phyloP scores from a whole-genome alignment of 176 grass and related monocot genomes.

The Zoysia pacifica region DNA sequence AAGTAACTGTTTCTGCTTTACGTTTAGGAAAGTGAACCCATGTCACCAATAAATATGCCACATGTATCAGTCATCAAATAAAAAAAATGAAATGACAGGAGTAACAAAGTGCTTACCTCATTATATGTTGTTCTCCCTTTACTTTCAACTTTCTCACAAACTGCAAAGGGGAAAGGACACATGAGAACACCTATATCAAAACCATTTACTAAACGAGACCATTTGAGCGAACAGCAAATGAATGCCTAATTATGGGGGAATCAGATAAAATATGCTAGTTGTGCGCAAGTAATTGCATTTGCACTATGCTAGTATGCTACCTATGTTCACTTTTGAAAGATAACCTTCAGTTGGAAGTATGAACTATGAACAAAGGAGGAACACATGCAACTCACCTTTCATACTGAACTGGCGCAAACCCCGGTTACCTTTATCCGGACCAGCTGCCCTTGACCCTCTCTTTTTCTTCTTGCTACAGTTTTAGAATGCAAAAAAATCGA shows the following conservation, averaged over 20 bases:
- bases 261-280: background rate
- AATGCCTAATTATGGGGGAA: background rate
- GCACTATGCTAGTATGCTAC: background rate
- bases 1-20: background rate
- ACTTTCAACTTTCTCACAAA: constrained; percentile 99
- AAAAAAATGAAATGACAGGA: background rate
- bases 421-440: constrained; percentile 86
- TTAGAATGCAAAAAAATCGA: constrained; percentile 20
- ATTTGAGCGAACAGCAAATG: background rate
- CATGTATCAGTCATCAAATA: background rate
- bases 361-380: background rate
- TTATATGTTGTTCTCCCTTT: constrained; percentile 99
- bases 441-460: constrained; percentile 64
- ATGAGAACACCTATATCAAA: background rate
- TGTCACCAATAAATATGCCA: background rate
- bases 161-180: constrained; percentile 51
- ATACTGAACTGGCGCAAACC: constrained; percentile 94
- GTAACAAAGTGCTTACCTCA: constrained; percentile 53
- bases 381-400: constrained; percentile 58
- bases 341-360: constrained; percentile 15
- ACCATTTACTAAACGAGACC: background rate
- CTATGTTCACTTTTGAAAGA: constrained; percentile 24
- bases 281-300: background rate
- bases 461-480: constrained; percentile 93
- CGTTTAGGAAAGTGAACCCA: background rate